Base-by-base conservation (phyloP, 2,329 filamentous ascomycete genomes). In the Exophiala oligosperma region DNA sequence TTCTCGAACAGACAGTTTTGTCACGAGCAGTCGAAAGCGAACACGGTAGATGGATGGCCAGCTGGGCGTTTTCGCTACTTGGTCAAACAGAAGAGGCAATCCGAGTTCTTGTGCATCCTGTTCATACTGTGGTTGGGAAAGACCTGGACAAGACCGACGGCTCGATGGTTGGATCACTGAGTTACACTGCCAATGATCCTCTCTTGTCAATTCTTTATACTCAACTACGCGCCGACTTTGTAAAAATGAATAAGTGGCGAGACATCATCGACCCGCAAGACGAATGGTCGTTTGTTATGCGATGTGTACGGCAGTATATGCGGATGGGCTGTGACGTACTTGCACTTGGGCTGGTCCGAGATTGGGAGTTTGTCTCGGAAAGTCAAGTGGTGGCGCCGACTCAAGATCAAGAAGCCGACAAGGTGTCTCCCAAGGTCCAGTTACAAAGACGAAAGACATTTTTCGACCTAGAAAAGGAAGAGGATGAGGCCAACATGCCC, bases 11-110 rank as follows among this genome's bases (percentile, higher is more conserved):
- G 9, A 89, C 88, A 60, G 84, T 97, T 1, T 79, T 97, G 0
- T 84, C 86, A 0, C 76, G 90, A 61, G 94, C 94, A 17, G 86
- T 89, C 0, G 82, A 86, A 41, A 87, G 93, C 63, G 91, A 91
- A 2, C 93, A 99, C 69, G 63, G 61, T 9, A 83, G 93, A 57
- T 99, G 94, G 93, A 84, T 96, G 58, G 90, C 92, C 9, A 94
- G 90, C 0, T 99, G 94, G 94, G 90, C 91, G 2, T 96, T 96
- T 70, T 96, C 91, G 88, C 90, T 96, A 81, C 80, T 97, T 4
- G 86, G 86, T 38, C 84, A 89, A 62, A 85, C 87, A 60, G 90
- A 95, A 65, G 89, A 92, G 79, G 90, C 93, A 4, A 91, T 97
- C 5, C 85, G 90, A 52, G 86, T 89, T 5, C 78, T 99, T 2